A percentile compares a stretch with the other conserved stretches of the same genome.
phyloP scores from a whole-genome alignment of 1,284 basidiomycete genomes.

The Hypsizygus ulmarius region DNA sequence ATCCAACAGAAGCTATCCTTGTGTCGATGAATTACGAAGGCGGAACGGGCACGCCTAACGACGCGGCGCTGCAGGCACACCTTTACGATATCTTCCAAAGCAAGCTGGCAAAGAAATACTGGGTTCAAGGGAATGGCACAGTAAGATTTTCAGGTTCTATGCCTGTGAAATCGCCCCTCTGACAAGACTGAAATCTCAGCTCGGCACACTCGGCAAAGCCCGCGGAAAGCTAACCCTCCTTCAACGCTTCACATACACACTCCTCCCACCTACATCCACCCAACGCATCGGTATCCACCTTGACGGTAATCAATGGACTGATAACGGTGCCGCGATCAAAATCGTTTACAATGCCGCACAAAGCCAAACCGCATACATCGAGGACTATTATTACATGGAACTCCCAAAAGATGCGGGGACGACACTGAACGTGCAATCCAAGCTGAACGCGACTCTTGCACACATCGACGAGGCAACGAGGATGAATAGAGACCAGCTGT shows the following conservation, averaged over 20 bases:
- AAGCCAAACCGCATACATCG: slow-evolving; percentile 39
- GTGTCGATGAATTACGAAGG: slow-evolving; percentile 43
- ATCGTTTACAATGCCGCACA: slow-evolving; percentile 37
- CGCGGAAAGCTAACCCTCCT: slow-evolving; percentile 46
- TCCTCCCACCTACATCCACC: slow-evolving; percentile 32
- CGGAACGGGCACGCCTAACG: slow-evolving; percentile 37
- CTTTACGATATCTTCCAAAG: slow-evolving; percentile 32
- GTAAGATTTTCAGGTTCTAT: slow-evolving; percentile 22
- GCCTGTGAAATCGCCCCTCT: slow-evolving; percentile 9
- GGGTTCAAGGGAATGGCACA: slow-evolving; percentile 35
- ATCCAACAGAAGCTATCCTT: slow-evolving; percentile 43
- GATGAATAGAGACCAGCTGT: slow-evolving; percentile 37
- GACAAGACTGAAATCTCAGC: slow-evolving; percentile 5
- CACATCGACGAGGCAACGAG: slow-evolving; percentile 37
- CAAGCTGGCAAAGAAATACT: slow-evolving; percentile 34
- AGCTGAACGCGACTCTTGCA: slow-evolving; percentile 35
- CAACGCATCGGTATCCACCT: slow-evolving; percentile 42
- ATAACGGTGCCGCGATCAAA: slow-evolving; percentile 39
- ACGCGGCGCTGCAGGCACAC: slow-evolving; percentile 33
- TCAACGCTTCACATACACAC: slow-evolving; percentile 38
- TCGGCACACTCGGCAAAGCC: slow-evolving; percentile 41
- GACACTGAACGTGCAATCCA: slow-evolving; percentile 36
- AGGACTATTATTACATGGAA: slow-evolving; percentile 41
- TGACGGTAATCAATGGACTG: slow-evolving; percentile 38
- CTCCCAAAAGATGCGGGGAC: slow-evolving; percentile 31